Evolutionary conservation across 345 rosid species (phyloP).

Genomic region (Raphanus sativus): DNA sequence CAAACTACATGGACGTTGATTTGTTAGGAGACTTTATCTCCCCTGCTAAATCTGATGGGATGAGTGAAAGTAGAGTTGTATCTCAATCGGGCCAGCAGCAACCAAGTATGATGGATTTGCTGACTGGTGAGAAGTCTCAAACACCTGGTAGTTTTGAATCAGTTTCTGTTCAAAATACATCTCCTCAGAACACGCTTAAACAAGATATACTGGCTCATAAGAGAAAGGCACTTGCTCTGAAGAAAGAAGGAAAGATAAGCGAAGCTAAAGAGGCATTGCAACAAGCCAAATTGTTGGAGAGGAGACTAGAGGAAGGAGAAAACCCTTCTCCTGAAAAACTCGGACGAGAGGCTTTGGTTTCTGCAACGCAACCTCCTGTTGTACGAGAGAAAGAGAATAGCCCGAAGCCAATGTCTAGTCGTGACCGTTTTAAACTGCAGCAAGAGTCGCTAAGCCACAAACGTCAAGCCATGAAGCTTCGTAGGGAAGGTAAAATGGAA

Average conservation of each 20-base stretch:
- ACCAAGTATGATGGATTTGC: slow-evolving; percentile 46
- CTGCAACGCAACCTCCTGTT: slow-evolving; percentile 36
- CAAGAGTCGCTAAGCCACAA: slow-evolving; percentile 85
- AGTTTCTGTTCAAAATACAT: slow-evolving; percentile 31
- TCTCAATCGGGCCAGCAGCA: slow-evolving; percentile 35
- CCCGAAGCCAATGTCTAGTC: slow-evolving; percentile 62
- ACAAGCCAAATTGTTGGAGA: slow-evolving; percentile 76
- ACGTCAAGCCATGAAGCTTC: slow-evolving; percentile 80
- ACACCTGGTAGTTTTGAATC: slow-evolving; percentile 24
- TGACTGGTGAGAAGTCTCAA: slow-evolving; percentile 43
- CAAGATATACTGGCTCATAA: slow-evolving; percentile 69
- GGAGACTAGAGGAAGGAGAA: slow-evolving; percentile 45
- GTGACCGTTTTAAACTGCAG: slow-evolving; percentile 85
- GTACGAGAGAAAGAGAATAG: slow-evolving; percentile 44
- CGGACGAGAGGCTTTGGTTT: slow-evolving; percentile 5
- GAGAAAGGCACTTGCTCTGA: slow-evolving; percentile 74
- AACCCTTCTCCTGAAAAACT: slow-evolving; percentile 39
- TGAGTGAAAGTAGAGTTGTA: slow-evolving; percentile 21
- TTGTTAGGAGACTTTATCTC: slow-evolving; percentile 37
- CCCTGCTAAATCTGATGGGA: slow-evolving; percentile 32
- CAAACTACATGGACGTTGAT: slow-evolving; percentile 33
- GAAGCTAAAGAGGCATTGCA: slow-evolving; percentile 85
- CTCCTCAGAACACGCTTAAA: slow-evolving; percentile 46
- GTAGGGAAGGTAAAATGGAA: slow-evolving; percentile 71
- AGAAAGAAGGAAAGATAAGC: slow-evolving; percentile 75